Evolutionary conservation across 2,329 filamentous ascomycete genomes (phyloP).

Genomic region (Camillea tinctor): DNA sequence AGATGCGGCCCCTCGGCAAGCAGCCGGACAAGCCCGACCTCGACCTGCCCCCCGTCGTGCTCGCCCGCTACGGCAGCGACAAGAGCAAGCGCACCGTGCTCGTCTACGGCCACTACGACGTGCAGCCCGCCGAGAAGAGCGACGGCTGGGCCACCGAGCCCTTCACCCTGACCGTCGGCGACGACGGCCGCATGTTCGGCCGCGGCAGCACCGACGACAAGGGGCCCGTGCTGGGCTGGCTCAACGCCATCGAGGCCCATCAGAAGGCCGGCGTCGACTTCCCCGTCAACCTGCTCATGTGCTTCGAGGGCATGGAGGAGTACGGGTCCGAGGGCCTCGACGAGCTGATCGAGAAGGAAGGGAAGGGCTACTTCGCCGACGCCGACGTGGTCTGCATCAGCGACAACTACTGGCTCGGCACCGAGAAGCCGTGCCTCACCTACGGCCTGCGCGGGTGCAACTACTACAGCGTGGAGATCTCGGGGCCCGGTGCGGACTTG

Average conservation of each 20-base stretch:
- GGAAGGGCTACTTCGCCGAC: conserved; percentile 92
- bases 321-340: conserved; percentile 96
- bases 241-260: conserved; percentile 97
- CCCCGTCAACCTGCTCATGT: conserved; percentile 97
- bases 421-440: conserved; percentile 96
- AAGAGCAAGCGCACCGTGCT: conserved; percentile 91
- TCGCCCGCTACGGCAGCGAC: conserved; percentile 90
- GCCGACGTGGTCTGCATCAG: conserved; percentile 97
- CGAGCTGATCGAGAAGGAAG: conserved; percentile 88
- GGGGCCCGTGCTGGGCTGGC: conserved; percentile 93
- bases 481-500: conserved; percentile 87
- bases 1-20: conserved; percentile 83
- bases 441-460: conserved; percentile 97
- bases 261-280: conserved; percentile 92
- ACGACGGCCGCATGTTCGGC: conserved; percentile 93
- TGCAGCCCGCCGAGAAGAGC: conserved; percentile 88
- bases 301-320: conserved; percentile 99
- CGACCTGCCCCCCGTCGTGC: conserved; percentile 86
- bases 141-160: conserved; percentile 97
- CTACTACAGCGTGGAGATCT: conserved; percentile 92
- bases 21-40: conserved; percentile 89
- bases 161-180: conserved; percentile 82
- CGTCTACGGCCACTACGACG: conserved; percentile 98
- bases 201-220: conserved; percentile 97
- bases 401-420: conserved; percentile 99